phyloP scores from a whole-genome alignment of 371 early-diverging fungal genomes.

The Mucor plumbeus region DNA sequence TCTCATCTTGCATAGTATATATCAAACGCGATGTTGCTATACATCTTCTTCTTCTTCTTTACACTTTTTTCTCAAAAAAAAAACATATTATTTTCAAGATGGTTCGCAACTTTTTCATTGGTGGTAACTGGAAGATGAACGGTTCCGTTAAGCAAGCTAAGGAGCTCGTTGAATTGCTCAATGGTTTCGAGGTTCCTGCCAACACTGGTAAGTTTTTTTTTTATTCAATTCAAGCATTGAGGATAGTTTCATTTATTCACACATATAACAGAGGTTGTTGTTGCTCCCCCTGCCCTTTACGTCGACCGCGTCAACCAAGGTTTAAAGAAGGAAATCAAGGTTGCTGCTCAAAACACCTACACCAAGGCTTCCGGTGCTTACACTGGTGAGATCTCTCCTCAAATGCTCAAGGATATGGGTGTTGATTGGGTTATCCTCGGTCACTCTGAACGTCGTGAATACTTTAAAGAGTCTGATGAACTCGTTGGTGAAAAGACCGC shows the following conservation, averaged over 20 bases:
- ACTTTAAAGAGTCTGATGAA: conserved; percentile 92
- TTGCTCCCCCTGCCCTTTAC: conserved; percentile 97
- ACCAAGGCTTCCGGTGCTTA: conserved; percentile 90
- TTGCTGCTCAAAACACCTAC: conserved; percentile 97
- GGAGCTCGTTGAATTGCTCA: conserved; percentile 76
- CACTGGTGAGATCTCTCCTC: conserved; percentile 98
- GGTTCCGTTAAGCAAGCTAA: conserved; percentile 78
- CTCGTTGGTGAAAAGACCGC: conserved; percentile 89
- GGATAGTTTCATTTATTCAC: not conserved
- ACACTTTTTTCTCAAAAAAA: conserved; percentile 5
- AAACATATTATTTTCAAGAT: conserved; percentile 30
- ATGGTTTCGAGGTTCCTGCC: conserved; percentile 61
- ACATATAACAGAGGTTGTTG: conserved; percentile 84
- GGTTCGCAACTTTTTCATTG: conserved; percentile 74
- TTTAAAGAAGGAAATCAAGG: conserved; percentile 83
- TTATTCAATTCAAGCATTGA: not conserved
- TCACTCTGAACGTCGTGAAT: conserved; percentile 98
- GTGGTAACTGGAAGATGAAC: conserved; percentile 98
- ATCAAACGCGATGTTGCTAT: conserved; percentile 3
- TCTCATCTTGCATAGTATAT: conserved; percentile 13
- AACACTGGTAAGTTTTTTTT: conserved; percentile 42
- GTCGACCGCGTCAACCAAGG: conserved; percentile 80
- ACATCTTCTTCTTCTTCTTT: conserved; percentile 11
- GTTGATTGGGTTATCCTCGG: conserved; percentile 98
- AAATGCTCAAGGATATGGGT: conserved; percentile 95